A percentile compares a stretch with the other conserved stretches of the same genome.
phyloP scores from a whole-genome alignment of 1,284 basidiomycete species.

The Wolfiporia cocos region DNA sequence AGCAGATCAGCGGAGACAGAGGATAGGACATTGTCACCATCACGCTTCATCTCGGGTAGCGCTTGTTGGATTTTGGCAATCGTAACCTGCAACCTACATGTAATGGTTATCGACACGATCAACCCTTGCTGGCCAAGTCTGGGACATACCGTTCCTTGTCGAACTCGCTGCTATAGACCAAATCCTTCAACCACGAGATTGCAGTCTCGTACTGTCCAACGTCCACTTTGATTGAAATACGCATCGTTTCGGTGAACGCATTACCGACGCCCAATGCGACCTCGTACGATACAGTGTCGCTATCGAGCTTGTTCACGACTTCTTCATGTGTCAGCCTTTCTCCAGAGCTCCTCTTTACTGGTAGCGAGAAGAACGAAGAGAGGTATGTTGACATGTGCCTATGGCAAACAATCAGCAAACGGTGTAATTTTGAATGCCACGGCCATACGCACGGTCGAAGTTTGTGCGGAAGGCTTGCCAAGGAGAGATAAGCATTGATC shows the following conservation, averaged over 20 bases:
- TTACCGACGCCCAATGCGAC: slow-evolving; percentile 65
- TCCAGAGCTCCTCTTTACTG: slow-evolving; percentile 69
- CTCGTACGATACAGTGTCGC: slow-evolving; percentile 89
- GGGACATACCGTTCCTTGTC: slow-evolving; percentile 76
- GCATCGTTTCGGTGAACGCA: slow-evolving; percentile 72
- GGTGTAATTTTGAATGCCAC: background rate
- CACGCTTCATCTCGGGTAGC: slow-evolving; percentile 91
- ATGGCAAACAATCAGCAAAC: slow-evolving; percentile 7
- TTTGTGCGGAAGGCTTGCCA: slow-evolving; percentile 62
- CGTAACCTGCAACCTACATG: slow-evolving; percentile 71
- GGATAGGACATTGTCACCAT: slow-evolving; percentile 77
- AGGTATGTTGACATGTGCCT: slow-evolving; percentile 85
- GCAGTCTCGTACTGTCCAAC: slow-evolving; percentile 75
- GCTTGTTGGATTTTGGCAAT: slow-evolving; percentile 89
- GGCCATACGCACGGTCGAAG: slow-evolving; percentile 63
- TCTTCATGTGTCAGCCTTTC: slow-evolving; percentile 79
- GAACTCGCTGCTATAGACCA: slow-evolving; percentile 82
- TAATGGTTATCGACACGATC: background rate
- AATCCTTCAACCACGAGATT: slow-evolving; percentile 84
- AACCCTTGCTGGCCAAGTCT: too few species aligned
- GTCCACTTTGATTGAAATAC: slow-evolving; percentile 84
- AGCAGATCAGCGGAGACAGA: slow-evolving; percentile 70
- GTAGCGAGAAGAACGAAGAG: slow-evolving; percentile 85
- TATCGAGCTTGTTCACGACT: slow-evolving; percentile 86
- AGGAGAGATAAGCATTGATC: slow-evolving; percentile 75